These are phyloP conservation scores for Phytophthora pisi DNA, from an alignment of 352 stramenopile genomes.

Conservation along the genomic window DNA sequence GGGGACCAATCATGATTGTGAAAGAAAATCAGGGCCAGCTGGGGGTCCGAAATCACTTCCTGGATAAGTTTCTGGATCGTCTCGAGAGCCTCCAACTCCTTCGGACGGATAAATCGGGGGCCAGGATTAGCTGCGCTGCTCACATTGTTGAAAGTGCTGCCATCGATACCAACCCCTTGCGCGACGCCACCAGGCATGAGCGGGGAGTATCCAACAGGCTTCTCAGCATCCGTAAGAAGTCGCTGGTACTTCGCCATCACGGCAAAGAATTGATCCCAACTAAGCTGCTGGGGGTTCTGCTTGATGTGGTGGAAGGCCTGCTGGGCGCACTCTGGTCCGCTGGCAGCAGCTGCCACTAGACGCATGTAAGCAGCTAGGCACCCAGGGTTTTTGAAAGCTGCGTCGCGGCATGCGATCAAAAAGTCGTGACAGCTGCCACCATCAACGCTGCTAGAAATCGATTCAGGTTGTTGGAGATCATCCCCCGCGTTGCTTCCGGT, in stretches of 20 bases:
- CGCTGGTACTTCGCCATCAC: slow-evolving; percentile 88
- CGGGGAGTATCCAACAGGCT: slow-evolving; percentile 42
- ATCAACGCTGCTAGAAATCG: slow-evolving; percentile 27
- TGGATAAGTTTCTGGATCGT: slow-evolving; percentile 84
- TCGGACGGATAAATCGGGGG: slow-evolving; percentile 77
- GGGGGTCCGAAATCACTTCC: slow-evolving; percentile 70
- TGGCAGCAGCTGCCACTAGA: slow-evolving; percentile 68
- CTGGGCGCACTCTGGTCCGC: slow-evolving; percentile 73
- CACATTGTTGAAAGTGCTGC: slow-evolving; percentile 30
- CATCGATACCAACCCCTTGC: slow-evolving; percentile 36
- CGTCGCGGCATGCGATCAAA: slow-evolving; percentile 70
- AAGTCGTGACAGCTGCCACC: slow-evolving; percentile 66
- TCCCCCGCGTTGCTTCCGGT: slow-evolving; percentile 28
- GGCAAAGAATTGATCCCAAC: slow-evolving; percentile 86
- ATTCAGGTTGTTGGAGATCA: slow-evolving; percentile 27
- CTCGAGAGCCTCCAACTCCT: slow-evolving; percentile 84
- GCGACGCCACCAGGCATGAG: slow-evolving; percentile 44
- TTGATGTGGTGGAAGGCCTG: slow-evolving; percentile 88
- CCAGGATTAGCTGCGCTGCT: slow-evolving; percentile 39
- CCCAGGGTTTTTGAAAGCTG: slow-evolving; percentile 75
- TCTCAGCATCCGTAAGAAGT: slow-evolving; percentile 75
- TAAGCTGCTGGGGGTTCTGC: slow-evolving; percentile 78
- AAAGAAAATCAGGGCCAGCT: slow-evolving; percentile 84
- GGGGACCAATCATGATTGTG: slow-evolving; percentile 88
- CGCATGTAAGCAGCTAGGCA: slow-evolving; percentile 80